Base-by-base conservation (phyloP, 345 rosid species). In the Pseudoturritis turrita region DNA sequence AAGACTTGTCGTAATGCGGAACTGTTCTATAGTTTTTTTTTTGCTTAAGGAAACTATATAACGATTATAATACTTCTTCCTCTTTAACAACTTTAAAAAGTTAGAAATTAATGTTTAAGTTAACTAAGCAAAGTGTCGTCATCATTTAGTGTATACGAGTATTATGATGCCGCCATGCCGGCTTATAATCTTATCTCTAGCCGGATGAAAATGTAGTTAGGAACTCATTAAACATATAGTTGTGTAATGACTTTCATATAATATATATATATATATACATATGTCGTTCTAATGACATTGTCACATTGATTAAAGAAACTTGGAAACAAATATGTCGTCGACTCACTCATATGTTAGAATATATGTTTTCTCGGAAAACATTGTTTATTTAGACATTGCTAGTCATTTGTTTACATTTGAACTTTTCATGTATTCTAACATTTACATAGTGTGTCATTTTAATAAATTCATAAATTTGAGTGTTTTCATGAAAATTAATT, bases 141-240 rank as follows among this genome's bases (percentile, higher is more conserved):
- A 39, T 39, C 68, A 70, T 22, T 61, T 64, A 33, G n/a, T 57
- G n/a, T 64, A 17, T 49, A 45, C 53, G 7, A 45, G 67, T 10
- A 10, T 29, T 44, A 9, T 49, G 49, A 18, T 36, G 58, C 59
- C 62, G 41, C n/a, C n/a, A n/a, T n/a, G n/a, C n/a, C n/a, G n/a
- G 36, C 62, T 29, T 46, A 28, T 4, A 22, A 7, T 18, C 39
- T 29, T n/a, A 55, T 55, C 45, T 44, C 4, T 44, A 14, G 6
- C 3, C 3, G 4, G 23, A 43, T 43, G 12, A 56, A 68, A 71
- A 49, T 49, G 31, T 18, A 46, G 10, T 15, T 10, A 11, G 7
- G 19, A 55, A 68, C 35, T 51, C 53, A 50, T 51, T 51, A 10
- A 52, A 50, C 7, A 10, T 10, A 6, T 40, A 40, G 4, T 60